Evolutionary conservation across 2,329 filamentous ascomycete genomes (phyloP).

Genomic region (Trichoderma sp.): DNA sequence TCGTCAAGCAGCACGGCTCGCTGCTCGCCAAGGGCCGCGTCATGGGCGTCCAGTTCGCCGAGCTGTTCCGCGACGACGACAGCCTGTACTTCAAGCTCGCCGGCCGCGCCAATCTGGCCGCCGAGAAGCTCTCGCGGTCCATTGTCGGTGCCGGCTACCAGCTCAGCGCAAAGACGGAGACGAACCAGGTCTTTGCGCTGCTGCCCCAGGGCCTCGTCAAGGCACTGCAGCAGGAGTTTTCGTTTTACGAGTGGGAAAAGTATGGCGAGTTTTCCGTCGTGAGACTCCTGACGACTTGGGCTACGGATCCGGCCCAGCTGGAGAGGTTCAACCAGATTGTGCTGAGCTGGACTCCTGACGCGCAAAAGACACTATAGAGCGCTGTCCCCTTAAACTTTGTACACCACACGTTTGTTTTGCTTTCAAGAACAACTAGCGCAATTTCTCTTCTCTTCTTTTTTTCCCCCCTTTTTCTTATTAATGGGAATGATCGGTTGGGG

Average conservation of each 20-base stretch:
- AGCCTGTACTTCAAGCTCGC: slow-evolving; percentile 51
- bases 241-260: slow-evolving; percentile 53
- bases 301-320: slow-evolving; percentile 47
- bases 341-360: slow-evolving; percentile 28
- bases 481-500: not conserved
- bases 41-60: slow-evolving; percentile 52
- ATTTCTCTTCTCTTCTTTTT: not conserved
- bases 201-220: slow-evolving; percentile 44
- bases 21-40: slow-evolving; percentile 53
- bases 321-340: slow-evolving; percentile 41
- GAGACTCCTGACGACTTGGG: slow-evolving; percentile 53
- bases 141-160: slow-evolving; percentile 46
- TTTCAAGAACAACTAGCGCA: not conserved
- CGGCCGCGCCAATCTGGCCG: slow-evolving; percentile 46
- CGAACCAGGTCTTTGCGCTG: slow-evolving; percentile 54
- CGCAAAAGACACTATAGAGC: not conserved
- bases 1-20: slow-evolving; percentile 54
- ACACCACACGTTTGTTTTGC: not conserved
- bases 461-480: not conserved
- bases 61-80: slow-evolving; percentile 45
- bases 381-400: not conserved
- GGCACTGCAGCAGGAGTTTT: slow-evolving; percentile 45
- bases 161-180: slow-evolving; percentile 49
- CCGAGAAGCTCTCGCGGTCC: slow-evolving; percentile 46
- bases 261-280: slow-evolving; percentile 44